Evolutionary conservation across 2,329 filamentous ascomycete species (phyloP), one percentile per base, ranked within the genome.

Genomic region (Mycocentrospora acerina): DNA sequence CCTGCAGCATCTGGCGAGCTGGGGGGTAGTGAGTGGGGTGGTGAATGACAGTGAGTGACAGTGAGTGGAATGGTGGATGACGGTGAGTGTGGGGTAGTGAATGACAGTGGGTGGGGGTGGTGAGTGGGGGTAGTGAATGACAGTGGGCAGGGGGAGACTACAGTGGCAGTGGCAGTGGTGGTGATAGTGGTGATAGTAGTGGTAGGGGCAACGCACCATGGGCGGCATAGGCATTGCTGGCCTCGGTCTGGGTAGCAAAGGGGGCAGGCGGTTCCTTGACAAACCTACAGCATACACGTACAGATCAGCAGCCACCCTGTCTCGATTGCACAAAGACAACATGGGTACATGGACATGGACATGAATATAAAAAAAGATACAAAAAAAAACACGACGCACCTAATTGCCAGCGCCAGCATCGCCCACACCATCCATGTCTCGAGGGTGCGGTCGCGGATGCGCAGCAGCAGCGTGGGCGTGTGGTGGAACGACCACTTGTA

Each of bases 401-500:
- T 48, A 27, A 68, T 66, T 29, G 67, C 62, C 37, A 69, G 57
- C 15, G 66, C 66, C 29, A 70, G 57, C n/a, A 70, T 64, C n/a
- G 67, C 66, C 67, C 67, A 70, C n/a, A 51, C 64, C 44, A 70
- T 58, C 57, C 65, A 67, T 28, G 38, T 46, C 53, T 69, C 67
- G 11, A 70, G 51, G 13, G 63, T 64, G 37, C 61, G 52, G 36
- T 68, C 66, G 31, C 62, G 63, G 19, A 70, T 67, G 14, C 57
- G 51, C 49, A 60, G 39, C 53, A 70, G 50, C 51, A 69, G 49
- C 34, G 65, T 68, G 3, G 67, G 67, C 5, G 60, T 68, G 37
- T 70, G 67, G 48, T 69, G 64, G 53, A 69, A 70, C 49, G 64
- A 65, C 67, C 67, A 70, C 51, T 70, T 70, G 60, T 70, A 70